Evolutionary conservation across 2,329 filamentous ascomycete species (phyloP).

Genomic region (Gaeumannomyces tritici): DNA sequence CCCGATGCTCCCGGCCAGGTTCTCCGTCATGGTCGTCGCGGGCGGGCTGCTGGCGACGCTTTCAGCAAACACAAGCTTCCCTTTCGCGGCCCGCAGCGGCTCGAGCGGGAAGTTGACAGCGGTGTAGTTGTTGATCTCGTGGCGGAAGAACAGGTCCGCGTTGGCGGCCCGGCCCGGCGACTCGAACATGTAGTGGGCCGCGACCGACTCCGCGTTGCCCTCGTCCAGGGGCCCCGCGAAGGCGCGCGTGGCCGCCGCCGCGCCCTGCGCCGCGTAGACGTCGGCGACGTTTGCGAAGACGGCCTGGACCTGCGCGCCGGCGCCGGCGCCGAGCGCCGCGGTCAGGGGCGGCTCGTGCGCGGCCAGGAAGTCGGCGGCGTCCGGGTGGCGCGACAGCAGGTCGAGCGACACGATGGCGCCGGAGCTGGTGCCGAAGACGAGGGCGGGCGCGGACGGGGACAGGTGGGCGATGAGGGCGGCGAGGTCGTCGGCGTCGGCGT

Average conservation of each 20-base stretch:
- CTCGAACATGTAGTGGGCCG: not conserved
- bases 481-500: constrained; percentile 20
- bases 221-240: not conserved
- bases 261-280: not conserved
- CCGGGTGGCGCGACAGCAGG: constrained; percentile 6
- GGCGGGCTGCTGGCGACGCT: not conserved
- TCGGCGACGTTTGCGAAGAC: not conserved
- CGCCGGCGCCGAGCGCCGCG: not conserved
- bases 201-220: not conserved
- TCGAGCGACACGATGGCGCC: constrained; percentile 10
- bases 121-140: not conserved
- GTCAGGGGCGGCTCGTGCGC: constrained; percentile 8
- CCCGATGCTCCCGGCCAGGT: not conserved
- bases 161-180: not conserved
- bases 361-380: constrained; percentile 2
- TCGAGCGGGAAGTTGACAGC: not conserved
- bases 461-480: constrained; percentile 9
- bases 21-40: not conserved
- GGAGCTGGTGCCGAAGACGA: constrained; percentile 10
- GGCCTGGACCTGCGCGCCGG: not conserved
- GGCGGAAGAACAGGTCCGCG: not conserved
- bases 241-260: not conserved
- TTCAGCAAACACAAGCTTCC: not conserved
- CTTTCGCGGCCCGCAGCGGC: not conserved
- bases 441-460: constrained; percentile 3